Percentiles rank a stretch among this genome's conserved stretches.
These are phyloP conservation scores for Fistulifera pelliculosa DNA, from an alignment of 108 stramenopile genomes.

Conservation along the genomic window DNA sequence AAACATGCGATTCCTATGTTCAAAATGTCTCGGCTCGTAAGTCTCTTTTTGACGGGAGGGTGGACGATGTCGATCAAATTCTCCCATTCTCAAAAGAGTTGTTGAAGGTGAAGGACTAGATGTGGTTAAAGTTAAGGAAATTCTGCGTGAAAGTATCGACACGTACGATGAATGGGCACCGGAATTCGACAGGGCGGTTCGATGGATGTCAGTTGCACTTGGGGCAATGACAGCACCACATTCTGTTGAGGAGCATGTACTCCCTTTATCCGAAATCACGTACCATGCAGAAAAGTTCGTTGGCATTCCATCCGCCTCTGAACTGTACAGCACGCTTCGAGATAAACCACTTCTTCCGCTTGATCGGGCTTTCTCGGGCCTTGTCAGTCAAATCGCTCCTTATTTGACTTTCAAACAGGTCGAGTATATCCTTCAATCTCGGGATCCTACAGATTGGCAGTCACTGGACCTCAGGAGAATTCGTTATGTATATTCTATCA, in stretches of 20 bases:
- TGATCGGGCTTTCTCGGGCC: constrained; percentile 52
- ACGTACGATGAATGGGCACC: constrained; percentile 78
- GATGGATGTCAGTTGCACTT: constrained; percentile 62
- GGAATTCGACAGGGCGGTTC: constrained; percentile 68
- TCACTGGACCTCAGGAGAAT: constrained; percentile 68
- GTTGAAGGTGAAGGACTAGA: constrained; percentile 80
- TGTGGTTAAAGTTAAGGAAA: constrained; percentile 70
- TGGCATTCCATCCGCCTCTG: constrained; percentile 62
- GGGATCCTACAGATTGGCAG: constrained; percentile 74
- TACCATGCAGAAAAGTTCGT: constrained; percentile 38
- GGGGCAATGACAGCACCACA: constrained; percentile 50
- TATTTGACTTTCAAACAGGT: constrained; percentile 78
- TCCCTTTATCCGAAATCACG: constrained; percentile 49
- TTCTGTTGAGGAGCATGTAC: constrained; percentile 54
- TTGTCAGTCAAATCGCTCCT: constrained; percentile 59
- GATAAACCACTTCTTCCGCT: constrained; percentile 72
- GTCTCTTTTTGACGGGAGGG: constrained; percentile 65
- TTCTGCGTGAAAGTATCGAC: constrained; percentile 53
- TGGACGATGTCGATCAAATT: constrained; percentile 54
- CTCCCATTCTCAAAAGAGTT: constrained; percentile 65
- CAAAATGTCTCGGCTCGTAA: constrained; percentile 60
- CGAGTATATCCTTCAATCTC: constrained; percentile 55
- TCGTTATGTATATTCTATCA: constrained; percentile 79
- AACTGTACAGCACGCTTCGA: constrained; percentile 55
- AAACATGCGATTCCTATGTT: constrained; percentile 61